Conservation (phyloP, 2,329 filamentous ascomycete genomes). For the Cladophialophora exuberans region DNA sequence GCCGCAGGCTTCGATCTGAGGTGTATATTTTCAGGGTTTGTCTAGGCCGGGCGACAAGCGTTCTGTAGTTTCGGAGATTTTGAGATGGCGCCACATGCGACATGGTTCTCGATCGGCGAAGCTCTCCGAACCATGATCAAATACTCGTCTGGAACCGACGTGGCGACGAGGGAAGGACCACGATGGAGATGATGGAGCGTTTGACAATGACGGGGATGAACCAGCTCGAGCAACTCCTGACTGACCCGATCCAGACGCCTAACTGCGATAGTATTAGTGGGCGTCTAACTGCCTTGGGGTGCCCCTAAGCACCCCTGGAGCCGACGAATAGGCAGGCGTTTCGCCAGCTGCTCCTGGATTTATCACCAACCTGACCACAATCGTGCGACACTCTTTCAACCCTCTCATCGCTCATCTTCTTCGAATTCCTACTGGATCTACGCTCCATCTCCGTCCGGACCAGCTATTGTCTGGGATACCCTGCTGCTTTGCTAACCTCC, state of each 20-base stretch:
- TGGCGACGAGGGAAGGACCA: too few relatives aligned
- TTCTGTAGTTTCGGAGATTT: neutral
- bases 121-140: too few relatives aligned
- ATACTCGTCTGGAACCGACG: too few relatives aligned
- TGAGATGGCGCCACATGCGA: too few relatives aligned
- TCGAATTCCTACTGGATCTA: constrained; percentile 28
- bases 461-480: constrained; percentile 14
- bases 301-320: neutral
- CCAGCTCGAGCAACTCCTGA: too few relatives aligned
- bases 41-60: neutral
- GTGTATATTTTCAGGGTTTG: neutral
- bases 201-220: too few relatives aligned
- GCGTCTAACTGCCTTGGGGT: too few relatives aligned
- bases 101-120: too few relatives aligned
- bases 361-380: neutral
- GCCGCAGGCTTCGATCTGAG: neutral
- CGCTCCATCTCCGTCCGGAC: neutral
- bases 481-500: constrained; percentile 4
- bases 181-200: too few relatives aligned
- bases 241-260: too few relatives aligned
- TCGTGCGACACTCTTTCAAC: constrained; percentile 18
- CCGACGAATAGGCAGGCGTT: neutral
- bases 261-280: too few relatives aligned
- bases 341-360: neutral
- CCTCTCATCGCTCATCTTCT: neutral